phyloP scores from a whole-genome alignment of 2,329 filamentous ascomycete genomes.

The Fusarium marasasianum region DNA sequence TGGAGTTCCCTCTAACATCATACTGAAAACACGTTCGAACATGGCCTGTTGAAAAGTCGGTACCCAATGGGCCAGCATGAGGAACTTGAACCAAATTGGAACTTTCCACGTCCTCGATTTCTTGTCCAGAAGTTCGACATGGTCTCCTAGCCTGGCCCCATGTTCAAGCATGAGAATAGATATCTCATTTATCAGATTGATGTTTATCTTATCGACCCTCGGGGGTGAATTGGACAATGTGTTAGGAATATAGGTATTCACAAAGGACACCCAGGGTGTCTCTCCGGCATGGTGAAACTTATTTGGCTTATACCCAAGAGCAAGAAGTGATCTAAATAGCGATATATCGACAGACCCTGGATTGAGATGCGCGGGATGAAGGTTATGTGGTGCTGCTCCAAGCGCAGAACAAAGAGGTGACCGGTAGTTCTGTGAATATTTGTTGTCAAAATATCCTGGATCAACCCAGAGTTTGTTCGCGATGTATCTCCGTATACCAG shows the following conservation, averaged over 20 bases:
- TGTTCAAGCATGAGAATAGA: neutral
- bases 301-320: neutral
- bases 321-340: neutral
- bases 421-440: neutral
- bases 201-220: too few relatives aligned
- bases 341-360: neutral
- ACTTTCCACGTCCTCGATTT: neutral
- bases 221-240: neutral
- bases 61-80: neutral
- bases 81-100: slow-evolving; percentile 1
- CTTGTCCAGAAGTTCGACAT: neutral
- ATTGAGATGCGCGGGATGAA: neutral
- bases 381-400: neutral
- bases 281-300: neutral
- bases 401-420: neutral
- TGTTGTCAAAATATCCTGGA: neutral
- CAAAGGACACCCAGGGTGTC: neutral
- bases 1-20: neutral
- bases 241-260: neutral
- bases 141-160: neutral
- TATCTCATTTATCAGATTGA: neutral
- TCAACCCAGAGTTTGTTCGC: neutral
- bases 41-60: neutral
- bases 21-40: neutral
- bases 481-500: neutral